A percentile compares a stretch with the other conserved stretches of the same genome.
Evolutionary conservation across 2,329 filamentous ascomycete genomes (phyloP).

Genomic region (Colletotrichum liaoningense): DNA sequence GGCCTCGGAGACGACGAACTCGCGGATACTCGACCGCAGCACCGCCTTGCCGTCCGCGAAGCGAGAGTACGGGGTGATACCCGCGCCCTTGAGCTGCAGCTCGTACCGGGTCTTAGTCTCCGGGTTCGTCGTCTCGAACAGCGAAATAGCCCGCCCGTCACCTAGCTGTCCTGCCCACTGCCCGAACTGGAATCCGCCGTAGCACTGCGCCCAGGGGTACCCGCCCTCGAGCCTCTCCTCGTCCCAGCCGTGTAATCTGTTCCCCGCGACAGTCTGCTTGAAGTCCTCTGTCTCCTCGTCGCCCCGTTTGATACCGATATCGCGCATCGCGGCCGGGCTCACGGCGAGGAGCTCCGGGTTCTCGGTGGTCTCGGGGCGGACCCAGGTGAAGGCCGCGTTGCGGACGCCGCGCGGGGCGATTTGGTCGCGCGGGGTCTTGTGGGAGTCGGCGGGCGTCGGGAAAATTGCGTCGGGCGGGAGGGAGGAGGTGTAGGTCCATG

Average conservation of each 20-base stretch:
- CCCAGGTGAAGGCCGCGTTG: conserved; percentile 88
- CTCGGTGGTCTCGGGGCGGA: conserved; percentile 80
- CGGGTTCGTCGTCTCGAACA: conserved; percentile 90
- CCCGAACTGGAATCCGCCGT: conserved; percentile 85
- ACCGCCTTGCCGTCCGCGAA: conserved; percentile 98
- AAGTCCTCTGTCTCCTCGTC: conserved; percentile 82
- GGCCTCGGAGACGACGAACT: conserved; percentile 92
- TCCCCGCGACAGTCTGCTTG: conserved; percentile 81
- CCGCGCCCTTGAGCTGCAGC: conserved; percentile 93
- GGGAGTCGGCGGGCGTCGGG: conserved; percentile 83
- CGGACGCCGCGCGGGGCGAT: conserved; percentile 87
- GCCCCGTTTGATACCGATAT: conserved; percentile 79
- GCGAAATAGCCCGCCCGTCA: conserved; percentile 91
- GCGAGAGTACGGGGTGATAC: conserved; percentile 91
- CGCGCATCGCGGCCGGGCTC: conserved; percentile 80
- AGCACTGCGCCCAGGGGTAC: conserved; percentile 99
- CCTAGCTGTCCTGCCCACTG: conserved; percentile 96
- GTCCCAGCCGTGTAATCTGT: conserved; percentile 83
- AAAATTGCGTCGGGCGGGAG: conserved; percentile 83
- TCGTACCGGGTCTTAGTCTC: conserved; percentile 81
- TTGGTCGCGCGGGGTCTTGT: conserved; percentile 80
- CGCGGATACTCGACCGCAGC: conserved; percentile 89
- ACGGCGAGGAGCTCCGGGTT: conserved; percentile 85
- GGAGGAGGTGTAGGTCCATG: conserved; percentile 72
- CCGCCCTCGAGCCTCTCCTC: conserved; percentile 74